Conservation (phyloP, 2,329 filamentous ascomycete species). For the Akanthomyces lecanii region DNA sequence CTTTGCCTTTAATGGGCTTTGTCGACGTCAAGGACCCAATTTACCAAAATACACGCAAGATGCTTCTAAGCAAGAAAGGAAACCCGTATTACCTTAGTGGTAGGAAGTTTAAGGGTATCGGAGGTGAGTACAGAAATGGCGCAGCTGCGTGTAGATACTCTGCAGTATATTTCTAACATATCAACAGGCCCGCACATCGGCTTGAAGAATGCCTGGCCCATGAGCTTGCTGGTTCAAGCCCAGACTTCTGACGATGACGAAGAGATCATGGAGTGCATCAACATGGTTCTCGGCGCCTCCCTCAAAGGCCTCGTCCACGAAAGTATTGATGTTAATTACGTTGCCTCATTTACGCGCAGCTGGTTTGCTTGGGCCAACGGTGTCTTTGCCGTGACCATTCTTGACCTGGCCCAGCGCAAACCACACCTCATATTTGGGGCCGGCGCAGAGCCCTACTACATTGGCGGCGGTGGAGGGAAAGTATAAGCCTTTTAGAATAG, state of each 20-base stretch:
- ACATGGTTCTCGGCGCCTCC: slow-evolving; percentile 70
- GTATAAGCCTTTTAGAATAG: background rate
- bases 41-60: slow-evolving; percentile 80
- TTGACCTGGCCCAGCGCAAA: slow-evolving; percentile 84
- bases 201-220: slow-evolving; percentile 89
- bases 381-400: slow-evolving; percentile 86
- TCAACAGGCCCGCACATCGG: slow-evolving; percentile 63
- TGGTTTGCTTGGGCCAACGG: slow-evolving; percentile 99
- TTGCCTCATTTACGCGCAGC: slow-evolving; percentile 69
- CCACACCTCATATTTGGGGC: slow-evolving; percentile 79
- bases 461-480: background rate
- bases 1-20: slow-evolving; percentile 76
- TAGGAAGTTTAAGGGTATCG: slow-evolving; percentile 76
- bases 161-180: background rate
- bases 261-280: slow-evolving; percentile 73
- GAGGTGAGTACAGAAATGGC: slow-evolving; percentile 52
- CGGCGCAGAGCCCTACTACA: slow-evolving; percentile 52
- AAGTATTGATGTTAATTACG: slow-evolving; percentile 74
- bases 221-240: slow-evolving; percentile 87
- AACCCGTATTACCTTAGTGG: slow-evolving; percentile 90
- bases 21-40: slow-evolving; percentile 58
- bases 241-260: slow-evolving; percentile 80
- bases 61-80: slow-evolving; percentile 66
- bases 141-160: background rate
- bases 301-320: slow-evolving; percentile 83